Percentiles rank a stretch among this genome's conserved stretches.
Conservation (phyloP, 2,329 filamentous ascomycete species). For the Penicillium sp. region DNA sequence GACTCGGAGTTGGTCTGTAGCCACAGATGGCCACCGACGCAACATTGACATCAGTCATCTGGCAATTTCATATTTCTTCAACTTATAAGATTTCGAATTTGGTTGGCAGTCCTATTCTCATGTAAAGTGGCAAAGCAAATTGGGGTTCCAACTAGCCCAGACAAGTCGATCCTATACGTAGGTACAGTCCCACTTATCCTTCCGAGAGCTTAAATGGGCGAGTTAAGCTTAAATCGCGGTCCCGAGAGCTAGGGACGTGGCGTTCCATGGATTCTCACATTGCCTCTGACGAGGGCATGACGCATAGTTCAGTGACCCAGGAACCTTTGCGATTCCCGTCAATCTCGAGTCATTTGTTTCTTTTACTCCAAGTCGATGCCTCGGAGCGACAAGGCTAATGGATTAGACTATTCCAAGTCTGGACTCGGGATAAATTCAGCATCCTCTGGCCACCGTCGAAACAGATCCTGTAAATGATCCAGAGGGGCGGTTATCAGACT, state of each 20-base stretch:
- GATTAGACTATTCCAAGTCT: constrained; percentile 3
- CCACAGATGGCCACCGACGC: constrained; percentile 5
- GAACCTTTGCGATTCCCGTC: not conserved
- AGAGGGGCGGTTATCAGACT: constrained; percentile 54
- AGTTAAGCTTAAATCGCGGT: not conserved
- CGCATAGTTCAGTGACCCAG: not conserved
- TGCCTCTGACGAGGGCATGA: constrained; percentile 8
- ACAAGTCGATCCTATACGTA: not conserved
- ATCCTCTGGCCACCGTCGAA: constrained; percentile 51
- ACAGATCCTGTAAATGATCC: constrained; percentile 53
- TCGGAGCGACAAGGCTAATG: not conserved
- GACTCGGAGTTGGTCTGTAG: not conserved
- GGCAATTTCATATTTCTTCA: not conserved
- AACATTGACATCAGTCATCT: constrained; percentile 11
- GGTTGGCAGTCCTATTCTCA: not conserved
- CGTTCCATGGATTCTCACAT: not conserved
- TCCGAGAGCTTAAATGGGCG: not conserved
- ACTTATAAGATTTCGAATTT: not conserved
- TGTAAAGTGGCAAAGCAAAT: not conserved
- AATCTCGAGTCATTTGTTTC: not conserved
- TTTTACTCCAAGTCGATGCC: not conserved
- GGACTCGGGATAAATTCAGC: constrained; percentile 5
- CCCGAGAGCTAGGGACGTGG: not conserved
- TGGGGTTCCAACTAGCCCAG: not conserved
- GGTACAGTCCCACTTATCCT: not conserved